Evolutionary conservation across 768 basidiomycete genomes (phyloP).

Genomic region (Russula sp.): DNA sequence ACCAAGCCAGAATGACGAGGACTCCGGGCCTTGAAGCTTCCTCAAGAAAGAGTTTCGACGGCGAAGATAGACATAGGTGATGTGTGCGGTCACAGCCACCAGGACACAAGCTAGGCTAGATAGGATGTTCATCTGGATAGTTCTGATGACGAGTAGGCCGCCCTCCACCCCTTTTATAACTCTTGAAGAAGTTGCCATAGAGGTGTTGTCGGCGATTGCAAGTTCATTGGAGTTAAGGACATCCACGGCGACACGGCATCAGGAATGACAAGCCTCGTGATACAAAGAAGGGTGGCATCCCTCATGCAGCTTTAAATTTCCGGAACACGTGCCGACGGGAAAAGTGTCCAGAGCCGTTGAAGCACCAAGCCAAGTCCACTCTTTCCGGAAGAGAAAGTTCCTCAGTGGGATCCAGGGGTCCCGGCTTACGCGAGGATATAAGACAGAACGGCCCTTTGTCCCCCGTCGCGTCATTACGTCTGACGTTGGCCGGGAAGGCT

Average conservation of each 20-base stretch:
- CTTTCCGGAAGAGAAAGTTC: constrained; percentile 3
- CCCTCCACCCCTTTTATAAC: constrained; percentile 1
- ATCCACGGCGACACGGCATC: not conserved
- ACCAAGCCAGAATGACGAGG: constrained; percentile 15
- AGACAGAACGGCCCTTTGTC: not conserved
- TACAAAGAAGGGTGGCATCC: not conserved
- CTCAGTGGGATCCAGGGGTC: not conserved
- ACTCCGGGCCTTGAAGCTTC: constrained; percentile 17
- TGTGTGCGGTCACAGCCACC: not conserved
- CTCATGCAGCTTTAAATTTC: not conserved
- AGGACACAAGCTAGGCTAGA: constrained; percentile 4
- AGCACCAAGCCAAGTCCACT: not conserved
- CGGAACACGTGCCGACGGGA: constrained; percentile 11
- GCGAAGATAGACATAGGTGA: constrained; percentile 9
- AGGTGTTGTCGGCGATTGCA: constrained; percentile 9
- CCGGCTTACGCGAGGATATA: constrained; percentile 9
- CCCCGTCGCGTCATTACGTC: constrained; percentile 14
- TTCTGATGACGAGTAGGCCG: not conserved
- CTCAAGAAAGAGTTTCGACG: constrained; percentile 12
- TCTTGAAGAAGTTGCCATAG: not conserved
- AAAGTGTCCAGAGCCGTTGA: not conserved
- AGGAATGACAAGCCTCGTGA: constrained; percentile 1
- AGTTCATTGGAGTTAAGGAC: constrained; percentile 4
- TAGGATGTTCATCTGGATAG: constrained; percentile 8
- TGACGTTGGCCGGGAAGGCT: constrained; percentile 2